Conservation (phyloP, 768 basidiomycete species). For the Heimioporus sp. region DNA sequence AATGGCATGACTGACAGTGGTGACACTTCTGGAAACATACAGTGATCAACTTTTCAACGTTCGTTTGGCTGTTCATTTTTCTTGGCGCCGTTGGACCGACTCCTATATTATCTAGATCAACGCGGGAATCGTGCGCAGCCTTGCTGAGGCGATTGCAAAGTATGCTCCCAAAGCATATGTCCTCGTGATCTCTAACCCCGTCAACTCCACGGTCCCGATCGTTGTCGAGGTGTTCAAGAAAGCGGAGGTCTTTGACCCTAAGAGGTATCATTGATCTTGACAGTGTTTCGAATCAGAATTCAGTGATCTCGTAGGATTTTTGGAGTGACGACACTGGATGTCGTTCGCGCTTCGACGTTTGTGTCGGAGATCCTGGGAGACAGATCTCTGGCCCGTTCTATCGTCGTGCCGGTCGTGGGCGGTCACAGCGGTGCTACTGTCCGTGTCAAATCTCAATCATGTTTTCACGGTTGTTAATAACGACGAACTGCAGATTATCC, state of each 20-base stretch:
- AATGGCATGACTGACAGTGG: constrained; percentile 7
- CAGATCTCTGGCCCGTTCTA: constrained; percentile 53
- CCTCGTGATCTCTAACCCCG: constrained; percentile 97
- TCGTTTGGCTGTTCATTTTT: constrained; percentile 10
- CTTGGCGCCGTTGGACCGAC: background rate
- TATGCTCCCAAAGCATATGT: constrained; percentile 86
- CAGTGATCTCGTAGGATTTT: constrained; percentile 61
- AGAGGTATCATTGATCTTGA: constrained; percentile 52
- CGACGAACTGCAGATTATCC: constrained; percentile 64
- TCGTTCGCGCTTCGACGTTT: constrained; percentile 97
- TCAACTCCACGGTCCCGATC: constrained; percentile 98
- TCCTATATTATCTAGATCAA: constrained; percentile 67
- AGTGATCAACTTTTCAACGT: constrained; percentile 98
- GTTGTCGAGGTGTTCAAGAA: constrained; percentile 95
- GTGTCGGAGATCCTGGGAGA: constrained; percentile 77
- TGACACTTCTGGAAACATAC: constrained; percentile 2
- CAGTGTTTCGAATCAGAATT: background rate
- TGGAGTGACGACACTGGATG: constrained; percentile 97
- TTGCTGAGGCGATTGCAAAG: constrained; percentile 87
- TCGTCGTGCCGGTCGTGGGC: constrained; percentile 88
- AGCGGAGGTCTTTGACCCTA: constrained; percentile 87
- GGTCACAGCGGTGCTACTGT: constrained; percentile 94
- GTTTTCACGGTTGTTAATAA: constrained; percentile 6
- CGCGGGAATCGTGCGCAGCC: constrained; percentile 92
- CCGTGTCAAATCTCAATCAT: constrained; percentile 14